Conservation (phyloP, 2,329 filamentous ascomycete genomes). For the Colletotrichum filicis region DNA sequence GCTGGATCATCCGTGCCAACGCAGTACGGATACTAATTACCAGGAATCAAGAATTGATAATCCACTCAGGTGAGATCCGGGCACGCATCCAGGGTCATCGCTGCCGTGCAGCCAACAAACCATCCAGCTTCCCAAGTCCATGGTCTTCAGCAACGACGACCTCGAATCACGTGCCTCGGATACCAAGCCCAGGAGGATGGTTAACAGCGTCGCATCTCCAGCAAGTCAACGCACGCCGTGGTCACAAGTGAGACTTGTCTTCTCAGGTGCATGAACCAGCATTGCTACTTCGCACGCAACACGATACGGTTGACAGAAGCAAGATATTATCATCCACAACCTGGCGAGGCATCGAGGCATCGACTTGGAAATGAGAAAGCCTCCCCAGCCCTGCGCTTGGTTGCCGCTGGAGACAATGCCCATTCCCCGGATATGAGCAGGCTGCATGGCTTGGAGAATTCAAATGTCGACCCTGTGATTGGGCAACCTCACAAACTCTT, state of each 20-base stretch:
- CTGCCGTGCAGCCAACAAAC: neutral
- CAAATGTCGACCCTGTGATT: conserved; percentile 18
- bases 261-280: neutral
- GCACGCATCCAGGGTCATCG: neutral
- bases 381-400: neutral
- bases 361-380: conserved; percentile 20
- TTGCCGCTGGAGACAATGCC: conserved; percentile 22
- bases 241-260: neutral
- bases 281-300: neutral
- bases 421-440: conserved; percentile 10
- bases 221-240: neutral
- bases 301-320: neutral
- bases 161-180: conserved; percentile 10
- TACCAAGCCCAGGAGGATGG: too few relatives aligned
- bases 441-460: neutral
- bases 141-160: neutral
- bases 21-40: conserved; percentile 12
- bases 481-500: neutral
- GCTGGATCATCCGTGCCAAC: conserved; percentile 29
- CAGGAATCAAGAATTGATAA: neutral
- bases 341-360: conserved; percentile 27
- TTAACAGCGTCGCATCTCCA: conserved; percentile 3
- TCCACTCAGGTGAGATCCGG: conserved; percentile 5
- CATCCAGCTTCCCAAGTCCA: neutral
- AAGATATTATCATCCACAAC: neutral